Conservation (phyloP, 345 rosid genomes). For the Trapa bicornis region DNA sequence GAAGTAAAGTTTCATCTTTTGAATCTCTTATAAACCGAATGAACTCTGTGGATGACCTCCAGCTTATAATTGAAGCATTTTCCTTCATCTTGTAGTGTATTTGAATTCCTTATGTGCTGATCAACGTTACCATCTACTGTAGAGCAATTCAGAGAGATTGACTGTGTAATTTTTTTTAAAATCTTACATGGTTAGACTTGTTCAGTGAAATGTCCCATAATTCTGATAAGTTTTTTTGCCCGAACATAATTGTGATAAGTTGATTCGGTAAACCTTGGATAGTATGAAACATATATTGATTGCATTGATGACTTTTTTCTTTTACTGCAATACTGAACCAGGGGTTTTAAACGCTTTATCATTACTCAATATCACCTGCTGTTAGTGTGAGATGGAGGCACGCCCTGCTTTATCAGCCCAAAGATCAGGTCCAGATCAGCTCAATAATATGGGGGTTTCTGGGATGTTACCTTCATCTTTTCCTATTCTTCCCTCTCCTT, state of each 20-base stretch:
- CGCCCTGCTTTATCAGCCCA: constrained; percentile 39
- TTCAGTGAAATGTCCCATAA: neutral
- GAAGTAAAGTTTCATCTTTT: neutral
- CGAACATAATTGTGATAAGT: neutral
- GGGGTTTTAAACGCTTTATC: neutral
- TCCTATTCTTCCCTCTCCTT: constrained; percentile 34
- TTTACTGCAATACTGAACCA: neutral
- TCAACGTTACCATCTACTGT: too few species aligned
- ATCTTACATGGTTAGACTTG: neutral
- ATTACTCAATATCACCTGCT: neutral
- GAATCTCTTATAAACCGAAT: neutral
- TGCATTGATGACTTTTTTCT: neutral
- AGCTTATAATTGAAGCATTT: neutral
- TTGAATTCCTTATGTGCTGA: neutral
- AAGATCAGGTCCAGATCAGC: constrained; percentile 48
- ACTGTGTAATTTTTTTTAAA: neutral
- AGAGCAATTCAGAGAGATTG: neutral
- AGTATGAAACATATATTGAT: too few species aligned
- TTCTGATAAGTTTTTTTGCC: neutral
- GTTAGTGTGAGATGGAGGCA: constrained; percentile 47
- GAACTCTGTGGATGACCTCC: neutral
- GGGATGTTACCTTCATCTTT: constrained; percentile 44
- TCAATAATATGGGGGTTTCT: constrained; percentile 35
- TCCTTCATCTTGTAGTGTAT: neutral
- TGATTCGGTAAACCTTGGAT: neutral